These are phyloP conservation scores for Chaetomidium leptoderma DNA, from an alignment of 495 filamentous ascomycete genomes.

Conservation along the genomic window DNA sequence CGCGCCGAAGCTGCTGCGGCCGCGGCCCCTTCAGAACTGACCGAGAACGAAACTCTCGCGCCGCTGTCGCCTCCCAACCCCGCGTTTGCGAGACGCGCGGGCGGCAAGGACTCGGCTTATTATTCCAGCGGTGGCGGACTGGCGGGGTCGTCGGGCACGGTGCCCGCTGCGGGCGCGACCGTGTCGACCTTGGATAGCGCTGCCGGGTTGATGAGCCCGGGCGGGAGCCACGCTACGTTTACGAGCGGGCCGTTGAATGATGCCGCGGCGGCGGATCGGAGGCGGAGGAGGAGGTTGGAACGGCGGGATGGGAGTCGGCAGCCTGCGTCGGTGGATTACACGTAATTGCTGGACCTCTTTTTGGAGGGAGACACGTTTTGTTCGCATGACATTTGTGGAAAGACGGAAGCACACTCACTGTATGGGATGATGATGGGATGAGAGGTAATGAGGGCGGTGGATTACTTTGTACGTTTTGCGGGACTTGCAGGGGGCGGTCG, in stretches of 20 bases:
- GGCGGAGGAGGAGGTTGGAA: constrained; percentile 46
- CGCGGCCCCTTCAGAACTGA: background rate
- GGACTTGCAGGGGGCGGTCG: too few relatives aligned
- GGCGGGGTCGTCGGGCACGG: constrained; percentile 39
- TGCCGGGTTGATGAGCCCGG: constrained; percentile 15
- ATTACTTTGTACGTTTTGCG: background rate
- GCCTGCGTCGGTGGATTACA: constrained; percentile 41
- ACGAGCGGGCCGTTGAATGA: constrained; percentile 22
- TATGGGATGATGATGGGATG: background rate
- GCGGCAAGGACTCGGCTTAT: constrained; percentile 53
- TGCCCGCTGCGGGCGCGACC: constrained; percentile 32
- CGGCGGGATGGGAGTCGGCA: constrained; percentile 39
- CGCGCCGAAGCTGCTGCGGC: constrained; percentile 27
- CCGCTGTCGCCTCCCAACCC: constrained; percentile 46
- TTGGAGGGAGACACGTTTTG: too few relatives aligned
- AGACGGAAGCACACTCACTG: background rate
- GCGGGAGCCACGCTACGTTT: constrained; percentile 39
- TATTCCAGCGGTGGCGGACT: constrained; percentile 47
- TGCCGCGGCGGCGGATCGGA: constrained; percentile 37
- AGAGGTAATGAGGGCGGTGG: background rate
- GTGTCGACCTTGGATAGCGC: constrained; percentile 40
- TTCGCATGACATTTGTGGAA: background rate
- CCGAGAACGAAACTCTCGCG: constrained; percentile 4
- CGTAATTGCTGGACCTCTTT: too few relatives aligned
- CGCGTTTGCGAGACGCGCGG: constrained; percentile 38